Evolutionary conservation across 768 basidiomycete species (phyloP).

Genomic region (Boletus reticuloceps): DNA sequence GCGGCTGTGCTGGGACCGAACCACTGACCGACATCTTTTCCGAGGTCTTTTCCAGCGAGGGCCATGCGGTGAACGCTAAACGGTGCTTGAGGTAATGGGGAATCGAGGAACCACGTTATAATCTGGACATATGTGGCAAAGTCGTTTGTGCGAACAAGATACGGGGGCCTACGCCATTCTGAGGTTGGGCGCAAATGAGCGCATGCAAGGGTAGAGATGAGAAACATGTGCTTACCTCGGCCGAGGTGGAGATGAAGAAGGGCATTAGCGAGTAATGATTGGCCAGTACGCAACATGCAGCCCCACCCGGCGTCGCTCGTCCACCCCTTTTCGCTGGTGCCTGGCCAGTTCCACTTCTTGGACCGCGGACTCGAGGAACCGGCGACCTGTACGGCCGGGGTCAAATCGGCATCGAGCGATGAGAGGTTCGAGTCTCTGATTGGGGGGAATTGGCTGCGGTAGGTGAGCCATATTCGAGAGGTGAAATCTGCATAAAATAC

Average conservation of each 20-base stretch:
- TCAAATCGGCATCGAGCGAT: constrained; percentile 38
- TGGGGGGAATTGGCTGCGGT: constrained; percentile 82
- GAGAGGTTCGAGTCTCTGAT: constrained; percentile 64
- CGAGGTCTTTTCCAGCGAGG: constrained; percentile 88
- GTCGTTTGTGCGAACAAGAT: constrained; percentile 54
- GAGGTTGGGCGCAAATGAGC: constrained; percentile 10
- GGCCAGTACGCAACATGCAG: constrained; percentile 88
- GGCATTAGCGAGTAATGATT: constrained; percentile 78
- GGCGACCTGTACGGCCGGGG: constrained; percentile 31
- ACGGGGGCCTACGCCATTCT: constrained; percentile 85
- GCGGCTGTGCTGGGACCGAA: constrained; percentile 98
- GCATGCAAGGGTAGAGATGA: neutral
- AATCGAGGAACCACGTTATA: constrained; percentile 93
- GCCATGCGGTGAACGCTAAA: constrained; percentile 98
- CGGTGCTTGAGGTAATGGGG: constrained; percentile 77
- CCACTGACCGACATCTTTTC: constrained; percentile 96
- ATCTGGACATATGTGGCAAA: constrained; percentile 91
- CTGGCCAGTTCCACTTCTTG: constrained; percentile 63
- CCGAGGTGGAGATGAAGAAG: constrained; percentile 75
- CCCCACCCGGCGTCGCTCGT: constrained; percentile 88
- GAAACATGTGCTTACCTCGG: constrained; percentile 46
- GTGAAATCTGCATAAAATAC: constrained; percentile 88
- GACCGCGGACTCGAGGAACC: constrained; percentile 42
- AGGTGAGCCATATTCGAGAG: constrained; percentile 87
- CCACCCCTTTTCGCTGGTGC: constrained; percentile 71